Conservation (phyloP, 192 early-diverging fungal genomes). For the Umbelopsis ramanniana region DNA sequence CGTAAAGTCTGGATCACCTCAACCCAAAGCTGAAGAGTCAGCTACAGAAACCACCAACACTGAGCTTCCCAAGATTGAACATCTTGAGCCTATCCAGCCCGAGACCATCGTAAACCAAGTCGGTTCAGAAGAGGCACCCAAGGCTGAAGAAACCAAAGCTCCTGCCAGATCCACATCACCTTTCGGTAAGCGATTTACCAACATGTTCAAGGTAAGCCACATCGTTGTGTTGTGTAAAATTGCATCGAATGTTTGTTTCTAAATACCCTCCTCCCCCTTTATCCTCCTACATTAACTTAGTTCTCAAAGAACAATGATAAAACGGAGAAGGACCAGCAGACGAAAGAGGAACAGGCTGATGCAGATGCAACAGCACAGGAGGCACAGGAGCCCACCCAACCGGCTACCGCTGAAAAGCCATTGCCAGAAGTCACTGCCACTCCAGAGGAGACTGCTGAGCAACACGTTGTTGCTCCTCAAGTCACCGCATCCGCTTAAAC, state of each 20-base stretch:
- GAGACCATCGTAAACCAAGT: slow-evolving; percentile 16
- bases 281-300: not conserved
- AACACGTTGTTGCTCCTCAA: not conserved
- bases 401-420: not conserved
- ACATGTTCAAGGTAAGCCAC: slow-evolving; percentile 18
- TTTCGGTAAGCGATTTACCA: slow-evolving; percentile 15
- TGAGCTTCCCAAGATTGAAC: slow-evolving; percentile 20
- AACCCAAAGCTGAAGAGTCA: slow-evolving; percentile 5
- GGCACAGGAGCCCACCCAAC: not conserved
- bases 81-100: slow-evolving; percentile 12
- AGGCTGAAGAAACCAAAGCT: not conserved
- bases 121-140: not conserved
- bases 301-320: slow-evolving; percentile 19
- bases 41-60: not conserved
- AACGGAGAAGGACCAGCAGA: not conserved
- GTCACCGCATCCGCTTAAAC: slow-evolving; percentile 12
- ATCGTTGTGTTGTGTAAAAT: not conserved
- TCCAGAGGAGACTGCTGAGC: not conserved
- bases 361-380: not conserved
- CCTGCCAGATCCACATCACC: slow-evolving; percentile 7
- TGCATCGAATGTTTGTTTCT: not conserved
- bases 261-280: not conserved
- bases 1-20: not conserved
- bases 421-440: slow-evolving; percentile 20
- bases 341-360: not conserved